phyloP scores from a whole-genome alignment of 306 rosid genomes.

The Cucumis cinereus region DNA sequence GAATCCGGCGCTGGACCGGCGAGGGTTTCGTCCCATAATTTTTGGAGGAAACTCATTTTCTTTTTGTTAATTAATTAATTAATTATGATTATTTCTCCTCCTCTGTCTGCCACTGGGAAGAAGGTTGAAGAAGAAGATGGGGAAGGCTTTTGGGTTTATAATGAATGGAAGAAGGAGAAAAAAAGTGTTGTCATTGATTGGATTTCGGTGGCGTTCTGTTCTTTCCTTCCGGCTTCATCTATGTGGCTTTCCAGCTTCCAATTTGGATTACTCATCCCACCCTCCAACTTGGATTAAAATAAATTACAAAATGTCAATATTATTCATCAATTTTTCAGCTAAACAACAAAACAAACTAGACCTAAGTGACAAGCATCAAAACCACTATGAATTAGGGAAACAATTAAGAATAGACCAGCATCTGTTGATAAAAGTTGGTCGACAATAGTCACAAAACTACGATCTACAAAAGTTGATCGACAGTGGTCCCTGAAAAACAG shows the following conservation, averaged over 20 bases:
- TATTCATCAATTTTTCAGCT: no score
- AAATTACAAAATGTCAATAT: no score
- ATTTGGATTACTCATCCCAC: no score
- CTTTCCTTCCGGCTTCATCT: not conserved
- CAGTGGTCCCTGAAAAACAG: no score
- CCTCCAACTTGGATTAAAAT: no score
- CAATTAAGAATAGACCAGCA: no score
- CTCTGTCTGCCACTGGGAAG: not conserved
- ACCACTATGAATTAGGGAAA: no score
- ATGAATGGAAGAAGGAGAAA: not conserved
- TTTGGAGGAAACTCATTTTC: constrained; percentile 65
- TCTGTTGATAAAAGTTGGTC: no score
- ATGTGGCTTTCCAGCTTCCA: not conserved
- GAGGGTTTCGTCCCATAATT: constrained; percentile 93
- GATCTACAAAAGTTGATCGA: no score
- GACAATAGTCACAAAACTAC: no score
- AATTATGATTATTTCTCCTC: not conserved
- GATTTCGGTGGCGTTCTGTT: not conserved
- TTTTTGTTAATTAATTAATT: not conserved
- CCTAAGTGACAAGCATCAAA: no score
- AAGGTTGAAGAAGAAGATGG: not conserved
- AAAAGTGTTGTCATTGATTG: not conserved
- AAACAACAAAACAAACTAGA: no score
- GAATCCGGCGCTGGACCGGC: constrained; percentile 93
- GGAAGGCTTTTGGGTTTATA: not conserved